These are phyloP conservation scores for Calocera cornea DNA, from an alignment of 768 basidiomycete genomes.

Conservation along the genomic window DNA sequence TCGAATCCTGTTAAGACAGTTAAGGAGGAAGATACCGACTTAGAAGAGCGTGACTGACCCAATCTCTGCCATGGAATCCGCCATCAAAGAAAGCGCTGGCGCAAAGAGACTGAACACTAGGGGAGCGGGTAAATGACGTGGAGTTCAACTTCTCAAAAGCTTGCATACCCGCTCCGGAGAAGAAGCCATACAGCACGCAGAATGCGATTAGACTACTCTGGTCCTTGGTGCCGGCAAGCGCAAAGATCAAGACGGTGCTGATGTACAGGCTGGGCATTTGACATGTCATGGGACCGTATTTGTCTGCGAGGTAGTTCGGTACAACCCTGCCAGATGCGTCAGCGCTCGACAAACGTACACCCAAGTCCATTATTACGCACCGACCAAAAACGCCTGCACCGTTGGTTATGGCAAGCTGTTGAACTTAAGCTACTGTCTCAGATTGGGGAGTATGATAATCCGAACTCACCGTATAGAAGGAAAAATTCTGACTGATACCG, in stretches of 20 bases:
- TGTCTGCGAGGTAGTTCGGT: constrained; percentile 26
- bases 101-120: background rate
- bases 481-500: constrained; percentile 7
- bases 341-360: background rate
- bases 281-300: constrained; percentile 13
- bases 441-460: background rate
- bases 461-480: constrained; percentile 12
- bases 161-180: constrained; percentile 11
- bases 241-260: constrained; percentile 9
- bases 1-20: background rate
- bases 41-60: background rate
- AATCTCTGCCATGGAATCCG: background rate
- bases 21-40: no score
- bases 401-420: constrained; percentile 29
- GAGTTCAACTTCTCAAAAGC: background rate
- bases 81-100: background rate
- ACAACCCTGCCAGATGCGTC: constrained; percentile 21
- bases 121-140: background rate
- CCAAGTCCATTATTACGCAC: background rate
- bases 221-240: constrained; percentile 7
- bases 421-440: background rate
- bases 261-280: constrained; percentile 16
- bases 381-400: constrained; percentile 20
- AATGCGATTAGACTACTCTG: constrained; percentile 7
- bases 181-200: constrained; percentile 12